These are phyloP conservation scores for Blepharisma japonicum DNA, from an alignment of 73 alveolate genomes.

Conservation along the genomic window DNA sequence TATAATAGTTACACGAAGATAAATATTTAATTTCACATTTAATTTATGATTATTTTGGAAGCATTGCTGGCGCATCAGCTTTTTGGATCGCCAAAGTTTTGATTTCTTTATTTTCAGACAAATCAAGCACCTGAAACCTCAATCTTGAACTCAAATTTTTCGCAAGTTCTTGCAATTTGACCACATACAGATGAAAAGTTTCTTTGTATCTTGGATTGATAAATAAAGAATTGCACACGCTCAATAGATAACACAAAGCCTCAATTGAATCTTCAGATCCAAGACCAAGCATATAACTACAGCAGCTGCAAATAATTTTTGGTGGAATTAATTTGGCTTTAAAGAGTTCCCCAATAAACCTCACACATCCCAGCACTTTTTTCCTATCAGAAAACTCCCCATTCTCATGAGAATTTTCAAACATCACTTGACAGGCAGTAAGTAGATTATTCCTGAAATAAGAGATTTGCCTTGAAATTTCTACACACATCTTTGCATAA, in stretches of 20 bases:
- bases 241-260: not conserved
- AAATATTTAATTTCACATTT: too few relatives aligned
- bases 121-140: constrained; percentile 15
- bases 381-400: not conserved
- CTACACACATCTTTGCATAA: not conserved
- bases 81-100: not conserved
- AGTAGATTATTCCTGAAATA: not conserved
- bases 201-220: constrained; percentile 3
- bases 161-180: not conserved
- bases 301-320: not conserved
- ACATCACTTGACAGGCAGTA: not conserved
- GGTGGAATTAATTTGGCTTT: not conserved
- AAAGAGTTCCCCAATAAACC: constrained; percentile 19
- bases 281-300: not conserved
- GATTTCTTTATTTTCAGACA: constrained; percentile 13
- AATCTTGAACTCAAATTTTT: not conserved
- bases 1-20: too few relatives aligned
- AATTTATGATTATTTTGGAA: too few relatives aligned
- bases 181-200: not conserved
- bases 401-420: not conserved
- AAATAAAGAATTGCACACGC: not conserved
- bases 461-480: not conserved
- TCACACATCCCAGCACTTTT: not conserved
- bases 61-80: not conserved
- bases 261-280: not conserved